Conservation (phyloP, 129 eudicot genomes). For the Tagetes erecta region DNA sequence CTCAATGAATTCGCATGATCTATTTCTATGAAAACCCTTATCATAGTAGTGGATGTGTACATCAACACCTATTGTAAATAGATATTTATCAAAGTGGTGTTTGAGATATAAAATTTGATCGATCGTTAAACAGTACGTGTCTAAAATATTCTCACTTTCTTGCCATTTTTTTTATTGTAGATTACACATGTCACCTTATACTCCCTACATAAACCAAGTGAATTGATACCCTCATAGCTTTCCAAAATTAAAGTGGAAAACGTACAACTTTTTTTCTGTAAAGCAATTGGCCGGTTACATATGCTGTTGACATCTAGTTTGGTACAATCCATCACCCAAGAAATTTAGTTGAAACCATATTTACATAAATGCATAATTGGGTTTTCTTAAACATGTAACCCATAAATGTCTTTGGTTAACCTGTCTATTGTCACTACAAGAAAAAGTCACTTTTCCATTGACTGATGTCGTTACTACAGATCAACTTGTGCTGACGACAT, state of each 20-base stretch:
- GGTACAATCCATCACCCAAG: background rate
- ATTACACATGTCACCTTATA: slow-evolving; percentile 7
- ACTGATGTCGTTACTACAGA: no score
- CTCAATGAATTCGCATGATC: background rate
- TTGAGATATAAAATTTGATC: background rate
- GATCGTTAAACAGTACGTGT: background rate
- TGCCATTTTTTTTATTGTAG: background rate
- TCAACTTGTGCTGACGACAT: no score
- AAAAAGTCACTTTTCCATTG: no score
- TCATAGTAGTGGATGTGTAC: background rate
- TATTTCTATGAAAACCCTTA: background rate
- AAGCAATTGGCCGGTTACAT: background rate
- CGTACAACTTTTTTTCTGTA: background rate
- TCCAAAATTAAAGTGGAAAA: slow-evolving; percentile 3
- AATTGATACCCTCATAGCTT: background rate
- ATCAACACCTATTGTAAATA: background rate
- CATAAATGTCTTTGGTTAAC: no score
- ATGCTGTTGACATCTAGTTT: background rate
- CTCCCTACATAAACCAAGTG: background rate
- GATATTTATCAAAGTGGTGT: slow-evolving; percentile 6
- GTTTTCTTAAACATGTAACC: no score
- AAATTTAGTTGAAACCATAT: background rate
- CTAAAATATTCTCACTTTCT: background rate
- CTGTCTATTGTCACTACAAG: no score
- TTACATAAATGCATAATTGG: no score